Conservation (phyloP, 768 basidiomycete species). For the Royoungia palumana region DNA sequence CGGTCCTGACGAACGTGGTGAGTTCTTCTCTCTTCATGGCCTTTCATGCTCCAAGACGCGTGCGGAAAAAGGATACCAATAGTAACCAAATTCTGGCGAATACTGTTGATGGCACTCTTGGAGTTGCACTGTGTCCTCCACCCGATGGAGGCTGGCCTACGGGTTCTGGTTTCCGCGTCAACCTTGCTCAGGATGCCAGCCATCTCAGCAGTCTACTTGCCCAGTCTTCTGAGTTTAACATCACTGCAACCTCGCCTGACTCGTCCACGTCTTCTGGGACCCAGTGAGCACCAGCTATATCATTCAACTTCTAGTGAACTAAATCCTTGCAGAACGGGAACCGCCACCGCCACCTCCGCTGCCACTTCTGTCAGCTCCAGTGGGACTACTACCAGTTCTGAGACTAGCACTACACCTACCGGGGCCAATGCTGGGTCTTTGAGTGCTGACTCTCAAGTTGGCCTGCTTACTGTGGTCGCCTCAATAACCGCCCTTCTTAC, state of each 20-base stretch:
- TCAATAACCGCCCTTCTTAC: conserved; percentile 34
- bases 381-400: conserved; percentile 16
- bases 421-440: conserved; percentile 31
- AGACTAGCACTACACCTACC: conserved; percentile 26
- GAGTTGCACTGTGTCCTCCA: conserved; percentile 42
- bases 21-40: conserved; percentile 6
- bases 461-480: conserved; percentile 35
- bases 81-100: conserved; percentile 50
- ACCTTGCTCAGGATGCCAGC: conserved; percentile 54
- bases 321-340: conserved; percentile 7
- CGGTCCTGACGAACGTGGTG: conserved; percentile 64
- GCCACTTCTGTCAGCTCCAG: background rate
- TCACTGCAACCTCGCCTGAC: conserved; percentile 28
- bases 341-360: background rate
- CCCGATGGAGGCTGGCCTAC: conserved; percentile 64
- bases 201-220: conserved; percentile 57
- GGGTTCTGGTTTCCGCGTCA: conserved; percentile 66
- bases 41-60: conserved; percentile 1
- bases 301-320: background rate
- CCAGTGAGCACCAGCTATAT: conserved; percentile 14
- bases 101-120: conserved; percentile 48
- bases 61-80: conserved; percentile 33
- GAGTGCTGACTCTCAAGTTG: conserved; percentile 27
- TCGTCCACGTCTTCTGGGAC: conserved; percentile 9
- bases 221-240: conserved; percentile 65